Base-by-base conservation (phyloP, 495 filamentous ascomycete species). In the Hypoxylon lenormandii region DNA sequence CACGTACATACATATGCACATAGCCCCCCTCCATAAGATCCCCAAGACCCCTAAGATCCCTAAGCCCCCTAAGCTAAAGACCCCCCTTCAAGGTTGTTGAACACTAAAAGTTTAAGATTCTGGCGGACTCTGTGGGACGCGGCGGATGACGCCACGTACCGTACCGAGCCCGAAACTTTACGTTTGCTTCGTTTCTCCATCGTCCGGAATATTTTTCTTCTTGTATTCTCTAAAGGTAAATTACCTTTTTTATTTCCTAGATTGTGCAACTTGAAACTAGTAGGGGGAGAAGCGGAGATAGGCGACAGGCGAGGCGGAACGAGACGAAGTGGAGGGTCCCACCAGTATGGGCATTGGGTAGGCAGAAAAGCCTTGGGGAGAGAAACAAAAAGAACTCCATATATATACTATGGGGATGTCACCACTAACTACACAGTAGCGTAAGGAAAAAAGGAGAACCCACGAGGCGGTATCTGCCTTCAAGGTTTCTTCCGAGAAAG, bases 131-230 rank as follows among this genome's bases (percentile, higher is more conserved):
- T 64, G 62, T 67, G 69, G 63, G 58, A 66, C 57, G 30, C 23
- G 15, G 64, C 68, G 74, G 74, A 67, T 74, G 54, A 64, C 74
- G 74, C 74, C 61, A 76, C 73, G 73, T 66, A 75, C 73, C 73
- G 72, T 70, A 72, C 72, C 72, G 73, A 62, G 66, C 68, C 23
- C 68, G 68, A 71, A 71, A 66, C 62, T 63, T 18, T 71, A 22
- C 57, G 46, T 71, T 36, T 66, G 52, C 36, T 6, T 12, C 40
- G 64, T 4, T 55, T 70, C 61, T 58, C 61, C 67, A 65, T 70
- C 33, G 45, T 49, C 62, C 57, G 61, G 67, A 19, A 45, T 45
- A 42, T 16, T 26, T 56, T 50, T 55, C 55, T 10, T 19, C 19
- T 30, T 42, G 4, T 4, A 3, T 16, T 16, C 12, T 16, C 1